phyloP scores from a whole-genome alignment of 495 filamentous ascomycete species.

The Talaromyces proteolyticus region DNA sequence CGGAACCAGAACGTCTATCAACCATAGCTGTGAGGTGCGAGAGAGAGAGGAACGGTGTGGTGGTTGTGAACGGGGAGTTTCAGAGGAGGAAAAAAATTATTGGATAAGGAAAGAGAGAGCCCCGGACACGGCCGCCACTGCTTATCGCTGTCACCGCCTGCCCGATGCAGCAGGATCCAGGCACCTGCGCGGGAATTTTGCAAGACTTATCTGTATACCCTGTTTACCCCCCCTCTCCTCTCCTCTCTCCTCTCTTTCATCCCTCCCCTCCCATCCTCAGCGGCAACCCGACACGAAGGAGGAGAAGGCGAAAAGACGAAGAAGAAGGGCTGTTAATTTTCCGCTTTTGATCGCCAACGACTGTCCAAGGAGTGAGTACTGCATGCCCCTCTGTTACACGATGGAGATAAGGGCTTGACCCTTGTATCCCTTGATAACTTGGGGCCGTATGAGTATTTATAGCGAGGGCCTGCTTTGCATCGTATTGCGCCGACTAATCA shows the following conservation, averaged over 20 bases:
- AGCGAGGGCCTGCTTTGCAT: background rate
- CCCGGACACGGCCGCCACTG: constrained; percentile 16
- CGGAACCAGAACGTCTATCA: constrained; percentile 34
- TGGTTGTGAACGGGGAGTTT: background rate
- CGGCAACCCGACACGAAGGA: no score
- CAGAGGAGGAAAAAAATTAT: constrained; percentile 3
- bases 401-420: background rate
- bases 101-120: constrained; percentile 7
- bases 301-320: no score
- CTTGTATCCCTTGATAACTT: background rate
- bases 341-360: no score
- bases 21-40: constrained; percentile 20
- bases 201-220: background rate
- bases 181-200: constrained; percentile 1
- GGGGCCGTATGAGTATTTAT: background rate
- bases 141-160: constrained; percentile 29
- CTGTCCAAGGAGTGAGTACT: background rate
- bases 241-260: no score
- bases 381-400: background rate
- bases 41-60: background rate
- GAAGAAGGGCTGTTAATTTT: no score
- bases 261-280: no score
- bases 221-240: background rate
- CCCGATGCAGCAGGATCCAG: background rate
- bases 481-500: background rate